Conservation (phyloP, 441 rosid genomes). For the Gossypium aridum region DNA sequence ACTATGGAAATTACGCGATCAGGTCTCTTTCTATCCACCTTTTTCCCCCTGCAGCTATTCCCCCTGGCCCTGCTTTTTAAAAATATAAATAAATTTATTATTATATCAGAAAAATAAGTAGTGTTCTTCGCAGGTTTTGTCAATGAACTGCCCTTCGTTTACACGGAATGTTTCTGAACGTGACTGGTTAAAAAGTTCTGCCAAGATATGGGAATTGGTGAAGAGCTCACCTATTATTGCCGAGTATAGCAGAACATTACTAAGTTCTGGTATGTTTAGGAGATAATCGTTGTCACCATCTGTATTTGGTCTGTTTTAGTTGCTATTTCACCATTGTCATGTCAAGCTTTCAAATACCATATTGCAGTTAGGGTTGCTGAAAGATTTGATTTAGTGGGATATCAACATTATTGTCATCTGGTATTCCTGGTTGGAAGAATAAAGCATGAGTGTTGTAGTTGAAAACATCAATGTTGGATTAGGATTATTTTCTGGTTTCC, state of each 20-base stretch:
- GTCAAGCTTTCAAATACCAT: neutral
- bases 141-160: constrained; percentile 50
- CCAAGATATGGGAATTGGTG: constrained; percentile 78
- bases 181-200: constrained; percentile 74
- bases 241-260: constrained; percentile 52
- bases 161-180: constrained; percentile 59
- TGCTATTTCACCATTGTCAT: neutral
- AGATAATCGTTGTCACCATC: constrained; percentile 22
- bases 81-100: too few relatives aligned
- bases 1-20: constrained; percentile 53
- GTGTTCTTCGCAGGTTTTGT: constrained; percentile 43
- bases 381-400: neutral
- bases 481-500: neutral
- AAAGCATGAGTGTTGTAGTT: neutral
- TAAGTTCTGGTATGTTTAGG: constrained; percentile 55
- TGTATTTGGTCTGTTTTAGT: neutral
- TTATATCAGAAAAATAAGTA: neutral
- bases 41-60: neutral
- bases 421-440: neutral
- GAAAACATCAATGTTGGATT: neutral
- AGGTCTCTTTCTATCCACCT: constrained; percentile 38
- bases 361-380: neutral
- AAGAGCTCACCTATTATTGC: constrained; percentile 56
- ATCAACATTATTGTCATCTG: neutral
- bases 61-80: neutral